A percentile compares a stretch with the other conserved stretches of the same genome.
Evolutionary conservation across 257 asterid genomes (phyloP).

Genomic region (Vinca minor): DNA sequence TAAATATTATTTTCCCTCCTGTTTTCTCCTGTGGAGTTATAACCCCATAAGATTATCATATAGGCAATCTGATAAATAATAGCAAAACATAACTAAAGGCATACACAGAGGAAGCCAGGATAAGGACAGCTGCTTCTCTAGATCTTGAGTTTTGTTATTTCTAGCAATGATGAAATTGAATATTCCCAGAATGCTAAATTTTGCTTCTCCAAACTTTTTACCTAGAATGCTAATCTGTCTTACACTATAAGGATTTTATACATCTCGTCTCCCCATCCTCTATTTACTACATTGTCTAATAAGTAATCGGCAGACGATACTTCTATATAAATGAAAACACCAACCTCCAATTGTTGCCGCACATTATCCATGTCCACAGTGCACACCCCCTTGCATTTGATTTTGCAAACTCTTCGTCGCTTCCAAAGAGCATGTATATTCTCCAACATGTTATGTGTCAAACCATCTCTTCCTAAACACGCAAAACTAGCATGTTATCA

Average conservation of each 20-base stretch:
- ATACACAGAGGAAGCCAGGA: not conserved
- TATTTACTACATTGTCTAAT: not conserved
- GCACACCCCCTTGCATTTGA: slow-evolving; percentile 94
- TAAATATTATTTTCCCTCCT: slow-evolving; percentile 74
- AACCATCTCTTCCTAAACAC: slow-evolving; percentile 79
- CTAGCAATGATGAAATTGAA: not conserved
- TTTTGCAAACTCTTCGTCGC: slow-evolving; percentile 77
- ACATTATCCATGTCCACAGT: slow-evolving; percentile 90
- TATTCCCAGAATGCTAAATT: not conserved
- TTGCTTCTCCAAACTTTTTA: not conserved
- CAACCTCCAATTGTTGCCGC: slow-evolving; percentile 75
- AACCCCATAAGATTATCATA: slow-evolving; percentile 15
- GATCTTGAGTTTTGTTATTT: not conserved
- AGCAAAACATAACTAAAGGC: not conserved
- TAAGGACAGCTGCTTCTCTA: not conserved
- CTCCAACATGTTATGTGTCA: slow-evolving; percentile 93
- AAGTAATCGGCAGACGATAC: not conserved
- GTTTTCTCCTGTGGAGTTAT: slow-evolving; percentile 57
- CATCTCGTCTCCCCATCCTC: not conserved
- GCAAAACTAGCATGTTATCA: slow-evolving; percentile 3
- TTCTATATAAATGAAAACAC: slow-evolving; percentile 14
- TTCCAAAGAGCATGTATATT: slow-evolving; percentile 93
- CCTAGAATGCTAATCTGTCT: not conserved
- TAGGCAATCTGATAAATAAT: not conserved
- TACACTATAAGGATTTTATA: not conserved